A percentile compares a stretch with the other conserved stretches of the same genome.
Evolutionary conservation across 805 yeast species (phyloP).

Genomic region (Teunomyces kruisii): DNA sequence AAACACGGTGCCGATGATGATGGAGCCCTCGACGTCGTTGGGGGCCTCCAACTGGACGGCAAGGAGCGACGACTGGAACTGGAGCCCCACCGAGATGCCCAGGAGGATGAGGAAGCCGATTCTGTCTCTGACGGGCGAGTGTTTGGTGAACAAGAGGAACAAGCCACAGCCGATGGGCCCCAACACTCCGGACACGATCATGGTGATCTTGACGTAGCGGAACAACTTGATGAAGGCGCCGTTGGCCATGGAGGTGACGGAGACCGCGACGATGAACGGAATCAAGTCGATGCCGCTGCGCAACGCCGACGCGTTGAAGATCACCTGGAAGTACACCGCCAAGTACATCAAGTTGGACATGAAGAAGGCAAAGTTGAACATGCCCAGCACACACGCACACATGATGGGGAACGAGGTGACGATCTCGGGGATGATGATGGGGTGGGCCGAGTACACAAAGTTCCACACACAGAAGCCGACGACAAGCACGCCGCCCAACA

Average conservation of each 20-base stretch:
- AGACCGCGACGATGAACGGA: slow-evolving; percentile 34
- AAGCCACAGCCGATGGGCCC: slow-evolving; percentile 37
- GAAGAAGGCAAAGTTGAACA: slow-evolving; percentile 39
- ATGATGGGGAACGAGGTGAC: slow-evolving; percentile 35
- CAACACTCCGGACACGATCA: slow-evolving; percentile 28
- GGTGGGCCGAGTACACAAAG: slow-evolving; percentile 42
- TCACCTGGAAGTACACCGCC: slow-evolving; percentile 41
- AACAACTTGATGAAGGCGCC: slow-evolving; percentile 31
- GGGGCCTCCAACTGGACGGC: slow-evolving; percentile 40
- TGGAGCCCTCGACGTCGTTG: slow-evolving; percentile 32
- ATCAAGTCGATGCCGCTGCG: slow-evolving; percentile 37
- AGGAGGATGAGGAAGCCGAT: slow-evolving; percentile 34
- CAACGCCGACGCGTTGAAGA: slow-evolving; percentile 34
- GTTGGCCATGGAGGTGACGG: slow-evolving; percentile 29
- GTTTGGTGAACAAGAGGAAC: slow-evolving; percentile 24
- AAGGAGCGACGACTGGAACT: slow-evolving; percentile 36
- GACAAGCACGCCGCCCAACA: slow-evolving; percentile 43
- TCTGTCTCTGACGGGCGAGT: slow-evolving; percentile 20
- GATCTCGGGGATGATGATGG: slow-evolving; percentile 46
- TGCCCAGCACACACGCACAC: slow-evolving; percentile 36
- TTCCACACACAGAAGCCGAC: slow-evolving; percentile 40
- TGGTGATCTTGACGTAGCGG: slow-evolving; percentile 30
- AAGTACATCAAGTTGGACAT: slow-evolving; percentile 34
- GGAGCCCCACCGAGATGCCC: slow-evolving; percentile 37
- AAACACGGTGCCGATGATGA: slow-evolving; percentile 35